Conservation (phyloP, 768 basidiomycete species). For the Kwoniella sp. region DNA sequence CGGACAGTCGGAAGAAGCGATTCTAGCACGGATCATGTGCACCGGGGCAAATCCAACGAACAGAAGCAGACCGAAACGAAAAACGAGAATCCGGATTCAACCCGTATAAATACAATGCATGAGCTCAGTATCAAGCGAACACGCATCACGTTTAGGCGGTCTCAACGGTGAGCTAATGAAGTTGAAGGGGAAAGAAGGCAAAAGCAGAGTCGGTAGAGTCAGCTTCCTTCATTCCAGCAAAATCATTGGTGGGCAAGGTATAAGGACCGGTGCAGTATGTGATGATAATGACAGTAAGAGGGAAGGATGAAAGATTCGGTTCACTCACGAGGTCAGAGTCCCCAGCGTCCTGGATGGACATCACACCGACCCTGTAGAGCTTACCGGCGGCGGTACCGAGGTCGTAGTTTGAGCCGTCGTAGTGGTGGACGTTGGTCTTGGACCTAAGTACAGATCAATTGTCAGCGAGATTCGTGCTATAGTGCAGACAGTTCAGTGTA, state of each 20-base stretch:
- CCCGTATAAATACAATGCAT: slow-evolving; percentile 53
- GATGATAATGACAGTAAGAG: too few relatives aligned
- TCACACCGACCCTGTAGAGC: slow-evolving; percentile 98
- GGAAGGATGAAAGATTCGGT: neutral
- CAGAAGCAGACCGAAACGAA: neutral
- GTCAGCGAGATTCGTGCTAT: neutral
- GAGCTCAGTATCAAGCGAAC: slow-evolving; percentile 5
- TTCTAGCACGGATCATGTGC: too few relatives aligned
- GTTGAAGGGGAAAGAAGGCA: neutral
- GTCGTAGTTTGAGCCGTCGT: slow-evolving; percentile 94
- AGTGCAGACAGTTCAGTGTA: too few relatives aligned
- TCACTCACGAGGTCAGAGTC: slow-evolving; percentile 77
- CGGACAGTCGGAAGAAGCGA: too few relatives aligned
- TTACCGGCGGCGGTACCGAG: slow-evolving; percentile 98
- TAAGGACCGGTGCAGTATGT: too few relatives aligned
- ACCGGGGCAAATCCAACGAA: neutral
- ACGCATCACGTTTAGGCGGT: slow-evolving; percentile 39
- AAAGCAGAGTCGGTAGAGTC: neutral
- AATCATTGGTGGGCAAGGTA: too few relatives aligned
- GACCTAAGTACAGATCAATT: slow-evolving; percentile 58
- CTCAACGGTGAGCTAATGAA: slow-evolving; percentile 41
- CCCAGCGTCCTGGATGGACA: slow-evolving; percentile 93
- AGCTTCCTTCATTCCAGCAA: too few relatives aligned
- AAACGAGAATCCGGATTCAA: too few relatives aligned
- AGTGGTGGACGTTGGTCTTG: slow-evolving; percentile 98